Conservation (phyloP, 805 yeast genomes). For the Yamadazyma olivae region DNA sequence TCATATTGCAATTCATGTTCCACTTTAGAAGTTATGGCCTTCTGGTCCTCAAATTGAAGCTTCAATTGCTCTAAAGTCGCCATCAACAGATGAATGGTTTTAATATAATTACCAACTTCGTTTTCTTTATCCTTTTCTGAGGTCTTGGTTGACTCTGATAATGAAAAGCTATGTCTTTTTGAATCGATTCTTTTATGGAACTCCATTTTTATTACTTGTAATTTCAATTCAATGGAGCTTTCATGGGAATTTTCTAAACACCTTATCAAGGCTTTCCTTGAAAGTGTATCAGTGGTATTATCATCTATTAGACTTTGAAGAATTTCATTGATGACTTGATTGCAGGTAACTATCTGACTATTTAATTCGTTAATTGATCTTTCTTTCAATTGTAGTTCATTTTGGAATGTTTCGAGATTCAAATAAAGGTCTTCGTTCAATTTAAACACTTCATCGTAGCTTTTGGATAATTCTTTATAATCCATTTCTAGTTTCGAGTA, state of each 20-base stretch:
- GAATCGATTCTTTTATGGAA: constrained; percentile 13
- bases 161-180: constrained; percentile 3
- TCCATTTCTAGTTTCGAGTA: constrained; percentile 17
- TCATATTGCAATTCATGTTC: constrained; percentile 21
- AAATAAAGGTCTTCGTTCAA: constrained; percentile 37
- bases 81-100: constrained; percentile 18
- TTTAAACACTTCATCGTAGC: constrained; percentile 32
- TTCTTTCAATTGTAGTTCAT: constrained; percentile 28
- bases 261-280: constrained; percentile 15
- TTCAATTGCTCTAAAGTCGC: constrained; percentile 21
- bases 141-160: constrained; percentile 2
- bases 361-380: constrained; percentile 13
- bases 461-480: constrained; percentile 18
- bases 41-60: constrained; percentile 18
- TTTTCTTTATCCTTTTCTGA: constrained; percentile 3
- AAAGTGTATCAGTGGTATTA: constrained; percentile 14
- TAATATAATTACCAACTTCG: constrained; percentile 10
- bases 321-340: constrained; percentile 18
- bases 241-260: constrained; percentile 13
- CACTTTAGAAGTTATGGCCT: constrained; percentile 16
- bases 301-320: constrained; percentile 17
- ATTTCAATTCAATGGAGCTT: constrained; percentile 19
- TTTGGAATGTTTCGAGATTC: constrained; percentile 33
- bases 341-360: constrained; percentile 12
- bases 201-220: constrained; percentile 21